These are phyloP conservation scores for Syzygium oleosum DNA, from an alignment of 345 rosid species.

Conservation along the genomic window DNA sequence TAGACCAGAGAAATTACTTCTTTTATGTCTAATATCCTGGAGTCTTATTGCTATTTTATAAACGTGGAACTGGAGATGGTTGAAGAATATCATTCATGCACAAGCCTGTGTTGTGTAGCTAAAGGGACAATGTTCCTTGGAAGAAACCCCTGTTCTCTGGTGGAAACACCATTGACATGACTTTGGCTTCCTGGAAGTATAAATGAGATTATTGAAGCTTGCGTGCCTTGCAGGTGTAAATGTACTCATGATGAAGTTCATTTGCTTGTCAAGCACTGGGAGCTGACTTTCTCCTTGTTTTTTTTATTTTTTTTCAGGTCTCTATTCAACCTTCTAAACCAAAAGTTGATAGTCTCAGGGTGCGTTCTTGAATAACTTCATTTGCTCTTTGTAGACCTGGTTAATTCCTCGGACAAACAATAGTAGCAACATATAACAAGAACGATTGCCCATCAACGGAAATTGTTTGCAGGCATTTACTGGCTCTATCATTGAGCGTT, in stretches of 20 bases:
- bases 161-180: not conserved
- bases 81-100: not conserved
- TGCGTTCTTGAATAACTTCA: not conserved
- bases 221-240: not conserved
- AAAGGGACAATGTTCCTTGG: not conserved
- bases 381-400: not conserved
- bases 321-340: slow-evolving; percentile 26
- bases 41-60: not conserved
- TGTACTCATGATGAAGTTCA: not conserved
- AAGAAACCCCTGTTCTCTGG: not conserved
- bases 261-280: not conserved
- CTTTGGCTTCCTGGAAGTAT: not conserved
- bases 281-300: not conserved
- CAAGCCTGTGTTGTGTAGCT: not conserved
- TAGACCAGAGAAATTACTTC: not conserved
- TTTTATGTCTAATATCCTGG: not conserved
- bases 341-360: slow-evolving; percentile 40
- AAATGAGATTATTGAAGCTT: not conserved
- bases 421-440: not conserved
- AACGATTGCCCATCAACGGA: not conserved
- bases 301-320: slow-evolving; percentile 15
- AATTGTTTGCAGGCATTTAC: slow-evolving; percentile 52
- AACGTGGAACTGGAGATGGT: not conserved
- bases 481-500: slow-evolving; percentile 62
- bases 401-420: not conserved